phyloP scores from a whole-genome alignment of 208 protist species.

The Wallacemonas sp. region DNA sequence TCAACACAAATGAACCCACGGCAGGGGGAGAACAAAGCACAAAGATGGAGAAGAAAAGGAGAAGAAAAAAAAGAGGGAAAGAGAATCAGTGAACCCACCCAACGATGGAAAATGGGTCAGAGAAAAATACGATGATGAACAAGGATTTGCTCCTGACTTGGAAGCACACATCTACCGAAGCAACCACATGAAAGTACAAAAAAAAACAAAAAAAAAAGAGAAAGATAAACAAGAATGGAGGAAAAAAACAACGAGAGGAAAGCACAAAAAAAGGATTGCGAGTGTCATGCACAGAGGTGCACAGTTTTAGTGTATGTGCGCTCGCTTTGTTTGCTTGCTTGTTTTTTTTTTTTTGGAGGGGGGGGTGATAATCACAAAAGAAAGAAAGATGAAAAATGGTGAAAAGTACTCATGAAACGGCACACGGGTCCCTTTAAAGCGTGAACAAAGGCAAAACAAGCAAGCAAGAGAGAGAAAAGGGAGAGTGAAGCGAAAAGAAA shows the following conservation, averaged over 20 bases:
- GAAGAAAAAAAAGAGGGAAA: slow-evolving; percentile 14
- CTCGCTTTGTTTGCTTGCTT: neutral
- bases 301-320: neutral
- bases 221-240: neutral
- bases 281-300: neutral
- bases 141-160: neutral
- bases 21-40: too few species aligned
- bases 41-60: slow-evolving; percentile 3
- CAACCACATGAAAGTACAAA: neutral
- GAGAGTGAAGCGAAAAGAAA: slow-evolving; percentile 17
- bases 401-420: neutral
- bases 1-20: neutral
- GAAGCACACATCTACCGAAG: neutral
- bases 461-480: slow-evolving; percentile 5
- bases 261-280: neutral
- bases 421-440: too few species aligned
- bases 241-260: slow-evolving; percentile 5
- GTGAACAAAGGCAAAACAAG: neutral
- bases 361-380: neutral
- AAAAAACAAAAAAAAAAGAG: slow-evolving; percentile 2
- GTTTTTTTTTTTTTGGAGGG: neutral
- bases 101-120: too few species aligned
- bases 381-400: neutral
- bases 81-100: neutral
- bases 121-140: neutral